Conservation (phyloP, 371 early-diverging fungal species). For the Cokeromyces recurvatus region DNA sequence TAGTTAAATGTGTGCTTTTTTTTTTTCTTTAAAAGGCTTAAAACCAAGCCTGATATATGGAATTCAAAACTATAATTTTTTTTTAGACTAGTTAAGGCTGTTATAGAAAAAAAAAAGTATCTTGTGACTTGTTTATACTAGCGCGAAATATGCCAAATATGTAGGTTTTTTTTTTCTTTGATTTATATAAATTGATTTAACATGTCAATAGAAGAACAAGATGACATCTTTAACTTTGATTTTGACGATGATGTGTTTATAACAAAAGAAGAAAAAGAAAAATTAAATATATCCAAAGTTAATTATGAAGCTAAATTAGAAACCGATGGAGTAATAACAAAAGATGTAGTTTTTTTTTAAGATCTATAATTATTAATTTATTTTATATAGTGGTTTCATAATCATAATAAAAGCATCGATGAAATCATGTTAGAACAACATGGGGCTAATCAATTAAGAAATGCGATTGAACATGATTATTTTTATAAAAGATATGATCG, state of each 20-base stretch:
- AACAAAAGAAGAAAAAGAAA: slow-evolving; percentile 22
- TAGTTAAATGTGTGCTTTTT: too few species aligned
- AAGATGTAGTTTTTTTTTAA: not conserved
- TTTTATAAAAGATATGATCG: slow-evolving; percentile 32
- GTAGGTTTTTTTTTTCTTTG: too few species aligned
- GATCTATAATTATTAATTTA: not conserved
- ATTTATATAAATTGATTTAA: too few species aligned
- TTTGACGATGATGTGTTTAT: slow-evolving; percentile 47
- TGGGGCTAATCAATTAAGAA: slow-evolving; percentile 40
- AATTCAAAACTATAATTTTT: too few species aligned
- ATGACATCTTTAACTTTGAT: slow-evolving; percentile 23
- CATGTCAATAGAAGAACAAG: slow-evolving; percentile 7
- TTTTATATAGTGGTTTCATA: slow-evolving; percentile 36
- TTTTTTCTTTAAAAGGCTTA: too few species aligned
- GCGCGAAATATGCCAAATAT: too few species aligned
- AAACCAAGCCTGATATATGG: too few species aligned
- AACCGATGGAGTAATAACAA: slow-evolving; percentile 37
- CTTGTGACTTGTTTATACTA: too few species aligned
- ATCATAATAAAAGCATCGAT: slow-evolving; percentile 15
- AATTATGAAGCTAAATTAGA: slow-evolving; percentile 39
- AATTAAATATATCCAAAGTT: slow-evolving; percentile 11
- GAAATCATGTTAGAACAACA: slow-evolving; percentile 32
- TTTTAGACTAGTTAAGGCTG: too few species aligned
- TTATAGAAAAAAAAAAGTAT: too few species aligned
- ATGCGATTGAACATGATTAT: slow-evolving; percentile 39